Base-by-base conservation (phyloP, 2,329 filamentous ascomycete genomes). In the Ophiognomonia clavigignenti-juglandacearum region DNA sequence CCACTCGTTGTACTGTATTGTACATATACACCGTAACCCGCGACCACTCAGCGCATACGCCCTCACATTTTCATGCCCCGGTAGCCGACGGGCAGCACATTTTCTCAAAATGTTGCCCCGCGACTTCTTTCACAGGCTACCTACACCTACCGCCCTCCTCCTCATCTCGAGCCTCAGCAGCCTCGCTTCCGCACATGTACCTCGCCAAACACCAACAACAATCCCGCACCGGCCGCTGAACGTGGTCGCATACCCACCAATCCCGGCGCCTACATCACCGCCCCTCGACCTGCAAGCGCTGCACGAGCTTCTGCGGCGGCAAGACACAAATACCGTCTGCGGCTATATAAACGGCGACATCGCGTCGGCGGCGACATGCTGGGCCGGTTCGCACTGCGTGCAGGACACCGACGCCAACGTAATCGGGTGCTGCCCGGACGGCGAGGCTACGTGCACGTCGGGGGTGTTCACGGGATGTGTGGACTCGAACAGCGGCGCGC, bases 381-480 rank as follows among this genome's bases (percentile, higher is more conserved):
- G 68, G 23, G 68, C 71, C 0, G 78, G 77, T 27, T 80, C 77
- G 31, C 76, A 82, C 59, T 82, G 78, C 57, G 78, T 77, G 20
- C 63, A 77, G 36, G 77, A 80, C 51, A 61, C 65, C 18, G 63
- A 65, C 16, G 66, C 73, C 46, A 67, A 69, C 23, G 71, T 71
- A n/a, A 64, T 80, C 26, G 77, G 77, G 39, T 80, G 77, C 57
- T 82, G 78, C 56, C 77, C 78, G 1, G 67, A 81, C 54, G 69
- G 66, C 13, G 59, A 60, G 13, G 69, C 63, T 3, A 56, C 69
- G 6, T 82, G 78, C 59, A 75, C 73, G 2, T 64, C 68, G 4
- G 78, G 78, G 44, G 71, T 82, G 32, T 82, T 72, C 58, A 82
- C 78, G 3, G 70, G 67, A 32, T 82, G 78, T 50, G 74, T 80